phyloP scores from a whole-genome alignment of 192 early-diverging fungal genomes.

The Rhizophlyctis rosea region DNA sequence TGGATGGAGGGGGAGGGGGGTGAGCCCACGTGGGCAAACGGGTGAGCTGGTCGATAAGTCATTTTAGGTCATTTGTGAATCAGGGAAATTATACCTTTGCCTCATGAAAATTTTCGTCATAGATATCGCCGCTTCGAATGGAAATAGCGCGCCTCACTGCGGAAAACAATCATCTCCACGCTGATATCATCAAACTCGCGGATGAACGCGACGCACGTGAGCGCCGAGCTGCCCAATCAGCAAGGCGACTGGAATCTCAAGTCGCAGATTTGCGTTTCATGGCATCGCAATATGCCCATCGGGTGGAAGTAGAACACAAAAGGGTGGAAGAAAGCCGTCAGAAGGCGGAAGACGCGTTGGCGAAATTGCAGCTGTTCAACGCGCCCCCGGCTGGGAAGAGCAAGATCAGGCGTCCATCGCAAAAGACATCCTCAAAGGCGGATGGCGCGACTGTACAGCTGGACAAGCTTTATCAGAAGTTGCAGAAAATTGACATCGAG shows the following conservation, averaged over 20 bases:
- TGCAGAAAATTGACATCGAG: slow-evolving; percentile 58
- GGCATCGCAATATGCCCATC: slow-evolving; percentile 38
- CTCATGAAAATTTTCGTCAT: too few species aligned
- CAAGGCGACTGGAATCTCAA: slow-evolving; percentile 32
- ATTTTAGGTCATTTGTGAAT: too few species aligned
- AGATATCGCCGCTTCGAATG: slow-evolving; percentile 38
- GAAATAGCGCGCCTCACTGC: slow-evolving; percentile 41
- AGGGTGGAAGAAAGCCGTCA: slow-evolving; percentile 31
- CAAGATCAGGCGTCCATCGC: too few species aligned
- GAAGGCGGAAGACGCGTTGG: slow-evolving; percentile 41
- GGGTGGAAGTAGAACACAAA: slow-evolving; percentile 35
- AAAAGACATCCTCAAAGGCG: too few species aligned
- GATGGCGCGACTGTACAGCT: slow-evolving; percentile 11
- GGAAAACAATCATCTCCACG: slow-evolving; percentile 51
- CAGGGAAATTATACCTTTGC: too few species aligned
- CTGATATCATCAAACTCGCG: slow-evolving; percentile 30
- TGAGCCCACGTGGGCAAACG: too few species aligned
- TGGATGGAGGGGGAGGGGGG: too few species aligned
- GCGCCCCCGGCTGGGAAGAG: background rate
- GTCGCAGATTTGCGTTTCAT: slow-evolving; percentile 45
- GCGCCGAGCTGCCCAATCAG: slow-evolving; percentile 8
- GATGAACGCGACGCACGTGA: slow-evolving; percentile 43
- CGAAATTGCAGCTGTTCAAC: slow-evolving; percentile 31
- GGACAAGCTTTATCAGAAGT: slow-evolving; percentile 44
- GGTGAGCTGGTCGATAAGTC: too few species aligned